Evolutionary conservation across 2,329 filamentous ascomycete genomes (phyloP).

Genomic region (Xylariaceae sp.): DNA sequence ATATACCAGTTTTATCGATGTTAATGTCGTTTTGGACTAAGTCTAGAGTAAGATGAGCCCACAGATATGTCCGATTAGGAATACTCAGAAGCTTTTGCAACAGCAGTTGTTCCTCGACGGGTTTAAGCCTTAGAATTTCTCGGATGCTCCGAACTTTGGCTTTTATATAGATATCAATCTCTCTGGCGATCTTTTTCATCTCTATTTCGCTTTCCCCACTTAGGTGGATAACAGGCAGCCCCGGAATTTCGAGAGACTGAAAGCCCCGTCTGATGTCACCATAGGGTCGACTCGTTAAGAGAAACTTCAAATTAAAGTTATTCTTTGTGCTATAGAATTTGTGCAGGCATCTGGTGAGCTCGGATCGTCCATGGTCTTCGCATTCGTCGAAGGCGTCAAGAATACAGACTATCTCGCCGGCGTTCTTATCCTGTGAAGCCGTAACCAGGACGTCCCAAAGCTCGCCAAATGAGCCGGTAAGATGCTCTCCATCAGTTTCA

Average conservation of each 20-base stretch:
- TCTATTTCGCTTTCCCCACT: too few relatives aligned
- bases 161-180: slow-evolving; percentile 14
- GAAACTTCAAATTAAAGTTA: slow-evolving; percentile 8
- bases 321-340: not conserved
- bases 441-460: too few relatives aligned
- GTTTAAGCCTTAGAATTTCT: not conserved
- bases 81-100: not conserved
- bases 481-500: too few relatives aligned
- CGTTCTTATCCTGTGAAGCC: too few relatives aligned
- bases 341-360: not conserved
- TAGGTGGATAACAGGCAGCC: slow-evolving; percentile 1
- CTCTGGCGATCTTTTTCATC: not conserved
- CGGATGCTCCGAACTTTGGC: not conserved
- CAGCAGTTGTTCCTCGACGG: not conserved
- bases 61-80: slow-evolving; percentile 13
- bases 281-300: slow-evolving; percentile 12
- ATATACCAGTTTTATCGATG: not conserved
- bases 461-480: too few relatives aligned
- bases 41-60: slow-evolving; percentile 11
- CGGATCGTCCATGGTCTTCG: not conserved
- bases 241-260: not conserved
- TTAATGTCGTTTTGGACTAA: not conserved
- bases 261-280: not conserved
- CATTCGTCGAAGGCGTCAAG: slow-evolving; percentile 20
- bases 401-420: slow-evolving; percentile 17